Evolutionary conservation across 2,329 filamentous ascomycete genomes (phyloP).

Genomic region (Diplodia mutila): DNA sequence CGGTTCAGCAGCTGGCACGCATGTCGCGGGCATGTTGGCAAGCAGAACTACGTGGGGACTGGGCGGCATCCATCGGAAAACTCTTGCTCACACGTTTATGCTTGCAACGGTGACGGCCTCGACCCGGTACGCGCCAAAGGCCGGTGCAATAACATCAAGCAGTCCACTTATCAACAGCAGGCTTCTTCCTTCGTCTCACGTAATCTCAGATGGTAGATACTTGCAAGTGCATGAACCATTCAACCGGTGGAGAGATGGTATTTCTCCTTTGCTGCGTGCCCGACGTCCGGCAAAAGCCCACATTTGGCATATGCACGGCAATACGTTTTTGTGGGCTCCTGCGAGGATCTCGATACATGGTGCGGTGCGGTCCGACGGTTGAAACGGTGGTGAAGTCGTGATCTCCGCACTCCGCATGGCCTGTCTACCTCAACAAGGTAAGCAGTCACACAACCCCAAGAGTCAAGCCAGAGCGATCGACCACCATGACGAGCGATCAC

Average conservation of each 20-base stretch:
- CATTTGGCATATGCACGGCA: neutral
- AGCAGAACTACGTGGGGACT: neutral
- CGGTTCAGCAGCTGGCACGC: neutral
- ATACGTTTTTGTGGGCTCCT: neutral
- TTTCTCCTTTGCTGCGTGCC: neutral
- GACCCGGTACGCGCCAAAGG: neutral
- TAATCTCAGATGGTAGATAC: neutral
- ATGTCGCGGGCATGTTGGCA: neutral
- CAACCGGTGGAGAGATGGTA: neutral
- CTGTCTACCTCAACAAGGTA: neutral
- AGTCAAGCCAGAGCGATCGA: conserved; percentile 1
- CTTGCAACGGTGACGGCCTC: neutral
- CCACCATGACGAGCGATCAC: neutral
- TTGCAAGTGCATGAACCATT: neutral
- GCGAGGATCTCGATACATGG: neutral
- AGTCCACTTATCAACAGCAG: neutral
- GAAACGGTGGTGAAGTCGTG: neutral
- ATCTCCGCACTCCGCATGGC: conserved; percentile 11
- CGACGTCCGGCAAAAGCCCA: neutral
- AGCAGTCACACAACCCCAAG: neutral
- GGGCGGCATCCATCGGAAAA: neutral
- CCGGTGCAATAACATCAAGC: neutral
- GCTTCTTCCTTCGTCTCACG: neutral
- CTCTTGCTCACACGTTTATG: neutral
- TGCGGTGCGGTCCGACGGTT: neutral